Conservation (phyloP, 148 eudicot species). For the Arctostaphylos glauca region DNA sequence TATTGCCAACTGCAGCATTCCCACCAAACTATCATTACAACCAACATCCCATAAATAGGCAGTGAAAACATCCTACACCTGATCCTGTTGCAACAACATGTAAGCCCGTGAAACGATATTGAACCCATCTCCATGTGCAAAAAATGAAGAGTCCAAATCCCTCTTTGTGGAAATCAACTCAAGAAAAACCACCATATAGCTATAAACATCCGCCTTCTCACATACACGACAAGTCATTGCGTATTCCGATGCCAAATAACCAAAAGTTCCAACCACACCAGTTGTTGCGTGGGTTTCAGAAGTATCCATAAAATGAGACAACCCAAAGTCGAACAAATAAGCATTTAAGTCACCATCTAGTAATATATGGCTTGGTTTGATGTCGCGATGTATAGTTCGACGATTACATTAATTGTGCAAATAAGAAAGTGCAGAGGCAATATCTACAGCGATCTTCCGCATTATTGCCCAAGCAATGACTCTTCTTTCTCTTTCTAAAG, state of each 20-base stretch:
- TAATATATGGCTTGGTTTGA: slow-evolving; percentile 70
- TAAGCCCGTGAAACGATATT: slow-evolving; percentile 66
- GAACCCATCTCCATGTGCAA: slow-evolving; percentile 54
- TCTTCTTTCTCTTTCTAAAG: slow-evolving; percentile 38
- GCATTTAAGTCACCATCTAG: slow-evolving; percentile 61
- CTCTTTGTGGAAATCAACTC: slow-evolving; percentile 67
- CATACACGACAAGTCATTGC: slow-evolving; percentile 67
- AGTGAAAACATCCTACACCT: slow-evolving; percentile 50
- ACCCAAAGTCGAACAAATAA: slow-evolving; percentile 70
- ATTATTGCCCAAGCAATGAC: slow-evolving; percentile 41
- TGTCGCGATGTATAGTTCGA: slow-evolving; percentile 61
- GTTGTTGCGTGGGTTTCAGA: slow-evolving; percentile 65
- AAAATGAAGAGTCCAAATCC: slow-evolving; percentile 68
- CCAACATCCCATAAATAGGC: slow-evolving; percentile 53
- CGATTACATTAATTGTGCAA: slow-evolving; percentile 64
- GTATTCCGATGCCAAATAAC: slow-evolving; percentile 73
- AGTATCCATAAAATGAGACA: slow-evolving; percentile 50
- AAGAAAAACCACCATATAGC: slow-evolving; percentile 70
- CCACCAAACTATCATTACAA: slow-evolving; percentile 47
- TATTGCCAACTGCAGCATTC: slow-evolving; percentile 53
- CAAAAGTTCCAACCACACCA: slow-evolving; percentile 71
- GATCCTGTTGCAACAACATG: slow-evolving; percentile 45
- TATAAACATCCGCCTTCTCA: slow-evolving; percentile 68
- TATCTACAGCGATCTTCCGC: slow-evolving; percentile 64
- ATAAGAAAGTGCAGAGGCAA: slow-evolving; percentile 64